Evolutionary conservation across 768 basidiomycete species (phyloP).

Genomic region (Cantharellus anzutake): DNA sequence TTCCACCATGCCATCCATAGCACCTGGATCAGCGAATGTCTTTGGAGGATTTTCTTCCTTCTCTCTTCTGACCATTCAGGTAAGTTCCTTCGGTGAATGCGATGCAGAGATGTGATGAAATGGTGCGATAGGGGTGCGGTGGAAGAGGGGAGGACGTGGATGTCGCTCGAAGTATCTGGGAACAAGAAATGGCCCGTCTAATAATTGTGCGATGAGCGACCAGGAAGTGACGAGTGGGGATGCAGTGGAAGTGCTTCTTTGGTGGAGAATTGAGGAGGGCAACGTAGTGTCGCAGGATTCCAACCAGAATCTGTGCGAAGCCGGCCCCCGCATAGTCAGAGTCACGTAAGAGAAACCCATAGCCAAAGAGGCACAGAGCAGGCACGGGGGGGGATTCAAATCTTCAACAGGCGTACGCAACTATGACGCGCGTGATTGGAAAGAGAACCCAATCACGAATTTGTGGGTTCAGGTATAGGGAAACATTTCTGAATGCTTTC

Average conservation of each 20-base stretch:
- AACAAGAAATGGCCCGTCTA: slow-evolving; percentile 61
- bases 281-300: slow-evolving; percentile 83
- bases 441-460: slow-evolving; percentile 91
- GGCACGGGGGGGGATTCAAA: neutral
- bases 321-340: neutral
- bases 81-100: slow-evolving; percentile 61
- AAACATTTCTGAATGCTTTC: slow-evolving; percentile 8
- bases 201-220: slow-evolving; percentile 39
- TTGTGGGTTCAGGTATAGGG: slow-evolving; percentile 78
- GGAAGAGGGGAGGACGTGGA: slow-evolving; percentile 69
- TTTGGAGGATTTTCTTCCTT: slow-evolving; percentile 42
- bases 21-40: slow-evolving; percentile 71
- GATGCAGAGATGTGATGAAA: slow-evolving; percentile 53
- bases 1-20: slow-evolving; percentile 98
- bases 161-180: slow-evolving; percentile 69
- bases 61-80: slow-evolving; percentile 51
- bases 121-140: slow-evolving; percentile 45
- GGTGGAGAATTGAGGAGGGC: slow-evolving; percentile 68
- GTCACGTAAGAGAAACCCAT: neutral
- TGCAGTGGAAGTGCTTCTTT: slow-evolving; percentile 39
- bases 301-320: slow-evolving; percentile 59
- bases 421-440: slow-evolving; percentile 96
- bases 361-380: neutral
- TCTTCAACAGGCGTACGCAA: slow-evolving; percentile 20
- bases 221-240: slow-evolving; percentile 13